Conservation (phyloP, 2,329 filamentous ascomycete species). For the Trichoderma lentiforme region DNA sequence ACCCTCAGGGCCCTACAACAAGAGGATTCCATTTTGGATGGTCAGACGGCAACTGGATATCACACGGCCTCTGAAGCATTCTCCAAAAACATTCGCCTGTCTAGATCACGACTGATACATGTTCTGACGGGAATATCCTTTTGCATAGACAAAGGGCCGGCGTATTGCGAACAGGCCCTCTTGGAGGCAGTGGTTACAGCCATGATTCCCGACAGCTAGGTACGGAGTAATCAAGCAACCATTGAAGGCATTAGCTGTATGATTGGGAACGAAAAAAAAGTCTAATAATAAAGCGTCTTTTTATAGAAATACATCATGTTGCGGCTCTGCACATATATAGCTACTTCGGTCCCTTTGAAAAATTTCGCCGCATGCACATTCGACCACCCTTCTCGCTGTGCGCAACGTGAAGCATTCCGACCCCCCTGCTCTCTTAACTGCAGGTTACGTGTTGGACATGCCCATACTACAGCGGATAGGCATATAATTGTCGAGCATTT, state of each 20-base stretch:
- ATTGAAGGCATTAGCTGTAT: background rate
- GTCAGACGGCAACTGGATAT: background rate
- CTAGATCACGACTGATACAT: background rate
- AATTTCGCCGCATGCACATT: background rate
- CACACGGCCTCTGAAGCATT: background rate
- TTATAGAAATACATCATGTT: background rate
- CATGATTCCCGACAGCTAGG: background rate
- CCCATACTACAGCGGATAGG: background rate
- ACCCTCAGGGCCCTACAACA: background rate
- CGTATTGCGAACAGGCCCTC: background rate
- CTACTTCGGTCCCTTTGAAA: background rate
- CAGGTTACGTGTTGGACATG: background rate
- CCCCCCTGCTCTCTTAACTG: background rate
- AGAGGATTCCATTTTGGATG: background rate
- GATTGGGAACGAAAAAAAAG: background rate
- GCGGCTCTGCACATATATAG: background rate
- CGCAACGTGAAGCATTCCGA: background rate
- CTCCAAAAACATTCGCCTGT: background rate
- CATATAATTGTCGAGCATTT: background rate
- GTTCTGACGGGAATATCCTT: constrained; percentile 2
- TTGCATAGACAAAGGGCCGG: constrained; percentile 11
- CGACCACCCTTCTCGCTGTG: background rate
- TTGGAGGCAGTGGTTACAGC: background rate
- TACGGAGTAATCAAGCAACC: background rate
- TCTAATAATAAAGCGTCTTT: background rate